Percentiles rank a stretch among this genome's conserved stretches.
Conservation (phyloP, 768 basidiomycete species). For the Lactarius pseudohatsudake region DNA sequence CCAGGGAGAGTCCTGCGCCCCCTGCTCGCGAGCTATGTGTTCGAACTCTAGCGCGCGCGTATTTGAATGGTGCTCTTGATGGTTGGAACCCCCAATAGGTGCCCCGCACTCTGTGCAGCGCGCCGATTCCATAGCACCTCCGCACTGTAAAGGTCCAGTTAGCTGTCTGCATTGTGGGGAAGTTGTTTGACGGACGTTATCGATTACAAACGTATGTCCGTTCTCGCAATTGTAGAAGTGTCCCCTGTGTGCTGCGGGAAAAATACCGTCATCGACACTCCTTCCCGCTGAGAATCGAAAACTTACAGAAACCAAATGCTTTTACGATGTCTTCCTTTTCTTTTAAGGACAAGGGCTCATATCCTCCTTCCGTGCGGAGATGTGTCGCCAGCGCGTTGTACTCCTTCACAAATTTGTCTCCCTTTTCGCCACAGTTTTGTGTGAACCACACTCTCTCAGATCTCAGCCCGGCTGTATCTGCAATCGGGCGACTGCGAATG, state of each 20-base stretch:
- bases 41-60: constrained; percentile 49
- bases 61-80: constrained; percentile 46
- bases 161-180: constrained; percentile 8
- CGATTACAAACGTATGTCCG: constrained; percentile 62
- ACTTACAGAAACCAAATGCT: constrained; percentile 34
- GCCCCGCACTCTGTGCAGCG: constrained; percentile 60
- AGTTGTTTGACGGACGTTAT: constrained; percentile 41
- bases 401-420: constrained; percentile 29
- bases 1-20: constrained; percentile 38
- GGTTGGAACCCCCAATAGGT: constrained; percentile 49
- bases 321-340: constrained; percentile 34
- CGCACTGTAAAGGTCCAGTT: constrained; percentile 44
- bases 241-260: constrained; percentile 32
- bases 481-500: constrained; percentile 30
- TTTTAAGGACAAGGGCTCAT: constrained; percentile 32
- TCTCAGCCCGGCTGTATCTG: constrained; percentile 21
- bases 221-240: constrained; percentile 44
- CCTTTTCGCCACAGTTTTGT: constrained; percentile 32
- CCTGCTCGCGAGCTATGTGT: constrained; percentile 38
- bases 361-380: constrained; percentile 27
- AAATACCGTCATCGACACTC: background rate
- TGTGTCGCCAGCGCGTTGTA: constrained; percentile 29
- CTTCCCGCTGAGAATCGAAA: background rate
- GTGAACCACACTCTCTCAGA: constrained; percentile 33
- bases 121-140: constrained; percentile 50